Base-by-base conservation (phyloP, 148 eudicot species). In the Vaccinium vitisidaea region DNA sequence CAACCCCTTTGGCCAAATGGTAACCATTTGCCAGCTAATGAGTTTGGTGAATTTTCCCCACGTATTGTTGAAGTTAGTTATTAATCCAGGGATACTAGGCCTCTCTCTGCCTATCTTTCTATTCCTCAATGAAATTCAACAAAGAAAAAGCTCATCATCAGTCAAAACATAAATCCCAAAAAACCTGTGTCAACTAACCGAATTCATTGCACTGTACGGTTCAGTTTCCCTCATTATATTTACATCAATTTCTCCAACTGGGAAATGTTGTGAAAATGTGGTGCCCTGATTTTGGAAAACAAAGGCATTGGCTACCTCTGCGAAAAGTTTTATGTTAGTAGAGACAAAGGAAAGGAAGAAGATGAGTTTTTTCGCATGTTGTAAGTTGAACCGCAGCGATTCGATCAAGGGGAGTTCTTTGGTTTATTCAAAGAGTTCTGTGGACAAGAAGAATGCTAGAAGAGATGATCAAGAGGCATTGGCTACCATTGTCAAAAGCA, bases 341-440 rank as follows among this genome's bases (percentile, higher is more conserved):
- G 39, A 70, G 80, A 53, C 83, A 82, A 63, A 63, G 82, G 79
- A 83, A 56, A 46, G 32, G 27, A 82, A 79, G 70, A 65, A 61
- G 84, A 90, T 88, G 87, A 81, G 85, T 75, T 82, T 92, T 49
- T 88, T 91, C 21, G 86, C 86, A 12, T 93, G 94, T 85, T 93
- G 94, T 82, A 89, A 85, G 84, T 83, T 84, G 43, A 87, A 77
- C 21, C 77, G 59, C 10, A 69, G 61, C 5, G 63, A 85, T 84
- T 85, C 87, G 70, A 88, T 79, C 92, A 89, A 55, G 91, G 91
- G 77, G 83, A 86, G 16, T 79, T 30, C 85, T 23, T 48, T 79
- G 74, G 18, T 30, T 69, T 69, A 69, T 69, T 7, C 74, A 27
- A 69, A 27, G 74, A 69, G 74, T 69, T 9, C 4, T 69, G 77